Base-by-base conservation (phyloP, 331 rosid species). In the Stylosanthes scabra region DNA sequence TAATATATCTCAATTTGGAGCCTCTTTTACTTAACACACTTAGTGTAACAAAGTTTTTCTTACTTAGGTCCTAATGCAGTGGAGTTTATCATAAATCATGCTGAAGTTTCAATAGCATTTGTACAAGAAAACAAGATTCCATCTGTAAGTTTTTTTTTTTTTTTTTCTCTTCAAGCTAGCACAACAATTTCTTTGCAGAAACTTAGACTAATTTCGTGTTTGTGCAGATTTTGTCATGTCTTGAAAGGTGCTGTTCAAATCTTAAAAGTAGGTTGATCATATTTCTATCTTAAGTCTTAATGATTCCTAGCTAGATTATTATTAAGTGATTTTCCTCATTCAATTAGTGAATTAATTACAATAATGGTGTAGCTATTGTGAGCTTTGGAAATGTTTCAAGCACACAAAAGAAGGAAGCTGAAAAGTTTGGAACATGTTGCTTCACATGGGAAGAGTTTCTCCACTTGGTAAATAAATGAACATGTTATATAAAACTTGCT, bases 61-160 rank as follows among this genome's bases (percentile, higher is more conserved):
- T 52, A 2, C 28, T 6, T 50, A 94, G 99, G 99, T 81, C 85
- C 96, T 70, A 86, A 87, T 71, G 99, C 99, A 8, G 96, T 94
- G 72, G 99, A 94, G 83, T 94, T 87, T 71, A 90, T 94, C 83
- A 78, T 91, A 79, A 88, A 89, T 71, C 97, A 94, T 79, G 99
- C 97, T 56, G 97, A 94, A 86, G 86, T 91, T 76, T 88, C 99
- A 66, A 80, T 94, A 71, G 96, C 96, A 62, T 94, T 94, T 78
- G 96, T 86, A 56, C 99, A 94, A 72, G 97, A 91, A 69, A 94
- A 78, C 78, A 94, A 94, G 78, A 82, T 94, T 72, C 81, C 96
- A 70, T 83, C 99, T 16, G 99, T 94, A 87, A 73, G 97, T 87
- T 70, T 44, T 66, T 25, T 67, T 60, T 11, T 16, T 27, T 55